Percentiles rank a stretch among this genome's conserved stretches.
Evolutionary conservation across 192 early-diverging fungal species (phyloP).

Genomic region (Coemansia sp.): DNA sequence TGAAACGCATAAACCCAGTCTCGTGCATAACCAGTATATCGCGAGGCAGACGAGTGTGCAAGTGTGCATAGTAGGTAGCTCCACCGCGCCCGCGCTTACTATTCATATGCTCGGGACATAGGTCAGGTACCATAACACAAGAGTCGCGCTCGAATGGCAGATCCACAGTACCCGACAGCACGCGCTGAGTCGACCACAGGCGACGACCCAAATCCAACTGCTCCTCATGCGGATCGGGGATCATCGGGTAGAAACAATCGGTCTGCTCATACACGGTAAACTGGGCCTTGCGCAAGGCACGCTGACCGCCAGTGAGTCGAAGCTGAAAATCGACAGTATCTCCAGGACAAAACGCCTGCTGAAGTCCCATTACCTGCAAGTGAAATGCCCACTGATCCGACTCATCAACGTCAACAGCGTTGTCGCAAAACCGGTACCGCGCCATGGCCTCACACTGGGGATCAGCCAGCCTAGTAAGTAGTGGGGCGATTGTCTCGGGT

Average conservation of each 20-base stretch:
- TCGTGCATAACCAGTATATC: conserved; percentile 32
- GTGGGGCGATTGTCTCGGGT: conserved; percentile 43
- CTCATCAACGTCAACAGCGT: conserved; percentile 17
- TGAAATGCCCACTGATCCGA: conserved; percentile 23
- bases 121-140: conserved; percentile 17
- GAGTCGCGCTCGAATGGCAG: conserved; percentile 45
- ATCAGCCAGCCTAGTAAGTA: not conserved
- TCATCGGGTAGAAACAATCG: conserved; percentile 52
- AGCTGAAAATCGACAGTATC: conserved; percentile 43
- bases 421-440: conserved; percentile 47
- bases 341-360: conserved; percentile 50
- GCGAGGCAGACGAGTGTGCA: conserved; percentile 22
- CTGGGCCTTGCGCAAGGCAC: conserved; percentile 32
- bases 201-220: conserved; percentile 48
- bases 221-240: conserved; percentile 48
- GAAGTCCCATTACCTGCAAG: conserved; percentile 28
- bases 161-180: conserved; percentile 15
- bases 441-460: conserved; percentile 4
- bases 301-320: conserved; percentile 23
- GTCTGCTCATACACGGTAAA: conserved; percentile 39
- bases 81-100: conserved; percentile 16
- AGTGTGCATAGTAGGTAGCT: conserved; percentile 32
- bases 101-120: conserved; percentile 37
- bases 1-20: conserved; percentile 37
- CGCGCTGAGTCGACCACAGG: conserved; percentile 35